Evolutionary conservation across 345 rosid genomes (phyloP).

Genomic region (Rhizophora mangle): DNA sequence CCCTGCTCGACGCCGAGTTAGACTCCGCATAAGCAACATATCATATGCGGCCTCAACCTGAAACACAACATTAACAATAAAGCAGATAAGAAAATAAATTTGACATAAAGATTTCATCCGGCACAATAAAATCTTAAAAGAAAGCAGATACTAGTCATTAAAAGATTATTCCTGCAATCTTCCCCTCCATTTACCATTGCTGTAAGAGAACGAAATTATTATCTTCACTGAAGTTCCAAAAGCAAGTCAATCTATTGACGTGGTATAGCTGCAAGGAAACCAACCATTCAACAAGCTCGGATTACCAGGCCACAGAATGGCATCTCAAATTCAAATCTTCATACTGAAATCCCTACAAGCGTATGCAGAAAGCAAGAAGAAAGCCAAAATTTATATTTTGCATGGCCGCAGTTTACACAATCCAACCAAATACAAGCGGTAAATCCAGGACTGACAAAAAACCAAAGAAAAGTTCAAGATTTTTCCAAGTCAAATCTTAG

Average conservation of each 20-base stretch:
- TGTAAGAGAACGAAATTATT: neutral
- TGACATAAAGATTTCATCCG: neutral
- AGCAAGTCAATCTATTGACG: neutral
- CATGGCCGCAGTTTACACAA: neutral
- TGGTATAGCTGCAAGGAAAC: neutral
- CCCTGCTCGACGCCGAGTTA: slow-evolving; percentile 85
- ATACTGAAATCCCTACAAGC: neutral
- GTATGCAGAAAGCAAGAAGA: too few relatives aligned
- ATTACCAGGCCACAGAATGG: neutral
- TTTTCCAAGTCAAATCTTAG: neutral
- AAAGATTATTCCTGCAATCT: neutral
- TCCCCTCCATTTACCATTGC: neutral
- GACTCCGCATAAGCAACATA: slow-evolving; percentile 93
- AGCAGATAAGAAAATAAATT: neutral
- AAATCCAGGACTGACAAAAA: neutral
- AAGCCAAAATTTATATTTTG: too few relatives aligned
- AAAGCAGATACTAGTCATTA: neutral
- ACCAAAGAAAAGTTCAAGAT: neutral
- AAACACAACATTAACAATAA: slow-evolving; percentile 12
- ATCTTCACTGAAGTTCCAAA: neutral
- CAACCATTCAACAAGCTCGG: neutral
- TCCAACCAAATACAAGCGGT: neutral
- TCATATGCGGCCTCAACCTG: slow-evolving; percentile 97
- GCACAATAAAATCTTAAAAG: slow-evolving; percentile 1
- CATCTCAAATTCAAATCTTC: neutral